Evolutionary conservation across 2,329 filamentous ascomycete species (phyloP).

Genomic region (Fusarium subglutinans): DNA sequence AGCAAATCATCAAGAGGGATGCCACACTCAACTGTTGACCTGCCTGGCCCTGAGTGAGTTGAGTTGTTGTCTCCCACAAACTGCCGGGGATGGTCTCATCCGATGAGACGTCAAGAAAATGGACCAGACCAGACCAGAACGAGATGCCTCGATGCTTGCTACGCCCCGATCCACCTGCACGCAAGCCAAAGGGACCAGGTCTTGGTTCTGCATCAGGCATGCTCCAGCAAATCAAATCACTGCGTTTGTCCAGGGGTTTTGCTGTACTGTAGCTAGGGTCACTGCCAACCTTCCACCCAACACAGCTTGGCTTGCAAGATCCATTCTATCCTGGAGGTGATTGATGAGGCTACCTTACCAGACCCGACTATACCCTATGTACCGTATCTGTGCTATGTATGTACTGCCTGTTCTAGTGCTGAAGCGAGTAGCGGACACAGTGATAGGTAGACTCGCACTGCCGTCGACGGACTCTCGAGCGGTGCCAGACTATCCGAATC

Average conservation of each 20-base stretch:
- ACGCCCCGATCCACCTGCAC: slow-evolving; percentile 40
- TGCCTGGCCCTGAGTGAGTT: neutral
- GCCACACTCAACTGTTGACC: slow-evolving; percentile 11
- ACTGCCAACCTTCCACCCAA: slow-evolving; percentile 33
- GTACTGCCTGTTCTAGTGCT: slow-evolving; percentile 11
- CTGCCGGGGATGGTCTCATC: slow-evolving; percentile 22
- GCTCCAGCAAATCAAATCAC: slow-evolving; percentile 31
- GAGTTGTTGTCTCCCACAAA: slow-evolving; percentile 15
- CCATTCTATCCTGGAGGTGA: slow-evolving; percentile 12
- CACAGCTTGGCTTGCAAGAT: slow-evolving; percentile 1
- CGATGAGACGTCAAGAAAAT: slow-evolving; percentile 30
- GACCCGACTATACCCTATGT: slow-evolving; percentile 5
- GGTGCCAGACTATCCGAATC: slow-evolving; percentile 30
- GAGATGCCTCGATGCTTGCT: slow-evolving; percentile 29
- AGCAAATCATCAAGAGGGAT: slow-evolving; percentile 9
- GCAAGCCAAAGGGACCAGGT: slow-evolving; percentile 35
- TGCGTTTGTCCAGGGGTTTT: slow-evolving; percentile 21
- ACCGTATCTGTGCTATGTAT: neutral
- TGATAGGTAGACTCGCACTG: neutral
- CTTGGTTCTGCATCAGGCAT: slow-evolving; percentile 29
- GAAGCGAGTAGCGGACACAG: slow-evolving; percentile 11
- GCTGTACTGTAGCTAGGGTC: slow-evolving; percentile 25
- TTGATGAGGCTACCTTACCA: slow-evolving; percentile 34
- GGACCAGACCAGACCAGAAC: slow-evolving; percentile 6
- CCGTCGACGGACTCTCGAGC: slow-evolving; percentile 34